Evolutionary conservation across 495 filamentous ascomycete species (phyloP), one percentile per base, ranked within the genome.

Genomic region (Aspergillus olivimuriae): DNA sequence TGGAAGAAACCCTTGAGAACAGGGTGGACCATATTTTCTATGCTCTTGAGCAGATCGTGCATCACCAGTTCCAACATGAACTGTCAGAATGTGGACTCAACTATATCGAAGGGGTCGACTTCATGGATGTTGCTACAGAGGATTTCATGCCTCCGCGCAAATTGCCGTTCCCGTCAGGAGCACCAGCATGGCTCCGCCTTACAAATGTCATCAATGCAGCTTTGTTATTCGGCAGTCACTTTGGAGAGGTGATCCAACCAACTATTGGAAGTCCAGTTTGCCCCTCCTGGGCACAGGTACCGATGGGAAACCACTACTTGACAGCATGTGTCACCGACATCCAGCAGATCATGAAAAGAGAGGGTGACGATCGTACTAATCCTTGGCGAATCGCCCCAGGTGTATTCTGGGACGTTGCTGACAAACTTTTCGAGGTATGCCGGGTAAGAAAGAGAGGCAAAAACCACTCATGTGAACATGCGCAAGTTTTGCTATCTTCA

Each of bases 91-190:
- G 41, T n/a, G n/a, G 6, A 11, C 8, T 43, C 17, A 31, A 4
- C 15, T 43, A 12, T 9, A 16, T 43, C 2, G 41, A 43, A 4
- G 41, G 41, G 1, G 33, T 43, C 34, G 41, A 43, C 15, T 34
- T 43, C 19, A 43, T 43, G 41, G 41, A 43, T 34, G n/a, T 43
- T 2, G 41, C 28, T 2, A 22, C 41, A 15, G 41, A 34, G 8
- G 41, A 34, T 43, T 28, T 12, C 2, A 43, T 43, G 41, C 11
- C 30, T 12, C 7, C 12, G 12, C 26, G 12, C 7, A 7, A 12
- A 30, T 7, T 12, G 26, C 26, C 7, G 7, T 30, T 30, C 7
- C 7, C 26, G 26, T n/a, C n/a, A n/a, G n/a, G 26, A 7, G 7
- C 26, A 7, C 26, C 26, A 12, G 10, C 15, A 34, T 43, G 41